Percentiles rank a stretch among this genome's conserved stretches.
Evolutionary conservation across 371 early-diverging fungal species (phyloP).

Genomic region (Rhizopus stolonifer): DNA sequence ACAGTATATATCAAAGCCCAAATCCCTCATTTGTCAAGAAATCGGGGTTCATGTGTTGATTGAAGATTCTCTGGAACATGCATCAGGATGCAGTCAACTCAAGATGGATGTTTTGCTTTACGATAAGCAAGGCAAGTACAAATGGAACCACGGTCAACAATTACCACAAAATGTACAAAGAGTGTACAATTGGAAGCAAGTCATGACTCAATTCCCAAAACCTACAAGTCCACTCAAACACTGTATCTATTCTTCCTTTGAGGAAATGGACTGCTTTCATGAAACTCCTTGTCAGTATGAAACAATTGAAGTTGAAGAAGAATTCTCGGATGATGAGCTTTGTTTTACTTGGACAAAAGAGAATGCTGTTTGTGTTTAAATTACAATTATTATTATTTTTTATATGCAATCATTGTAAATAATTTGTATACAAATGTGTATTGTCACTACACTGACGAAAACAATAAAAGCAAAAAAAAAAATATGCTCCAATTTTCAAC

Average conservation of each 20-base stretch:
- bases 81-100: constrained; percentile 39
- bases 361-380: constrained; percentile 21
- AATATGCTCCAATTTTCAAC: neutral
- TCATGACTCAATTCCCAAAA: constrained; percentile 48
- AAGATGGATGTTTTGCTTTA: constrained; percentile 47
- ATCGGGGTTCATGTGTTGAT: constrained; percentile 53
- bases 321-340: constrained; percentile 23
- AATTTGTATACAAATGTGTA: no score
- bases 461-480: no score
- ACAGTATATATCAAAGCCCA: constrained; percentile 48
- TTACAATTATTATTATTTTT: no score
- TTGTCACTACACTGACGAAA: no score
- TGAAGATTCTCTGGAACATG: constrained; percentile 50
- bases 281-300: constrained; percentile 15
- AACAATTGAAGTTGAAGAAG: constrained; percentile 31
- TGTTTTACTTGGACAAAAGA: constrained; percentile 14
- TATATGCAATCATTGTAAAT: no score
- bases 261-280: neutral
- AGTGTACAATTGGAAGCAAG: constrained; percentile 48
- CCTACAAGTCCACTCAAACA: constrained; percentile 48
- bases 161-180: constrained; percentile 45
- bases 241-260: constrained; percentile 27
- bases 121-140: constrained; percentile 42
- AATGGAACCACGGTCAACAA: constrained; percentile 39
- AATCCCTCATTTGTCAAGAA: constrained; percentile 52